Base-by-base conservation (phyloP, 2,329 filamentous ascomycete species). In the Elsinoe fawcettii region DNA sequence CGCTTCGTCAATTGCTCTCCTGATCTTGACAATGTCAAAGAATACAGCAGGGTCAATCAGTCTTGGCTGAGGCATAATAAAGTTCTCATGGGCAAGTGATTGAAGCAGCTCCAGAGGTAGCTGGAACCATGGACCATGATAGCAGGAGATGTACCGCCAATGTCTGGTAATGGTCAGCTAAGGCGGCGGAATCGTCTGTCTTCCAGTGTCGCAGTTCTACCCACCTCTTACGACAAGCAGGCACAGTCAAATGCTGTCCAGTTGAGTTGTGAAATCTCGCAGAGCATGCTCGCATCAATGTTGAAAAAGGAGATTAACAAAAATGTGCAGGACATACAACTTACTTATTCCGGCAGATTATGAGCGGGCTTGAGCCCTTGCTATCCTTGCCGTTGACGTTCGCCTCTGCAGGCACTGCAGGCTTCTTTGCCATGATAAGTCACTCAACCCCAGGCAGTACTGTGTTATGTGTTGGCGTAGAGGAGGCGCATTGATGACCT, bases 141-240 rank as follows among this genome's bases (percentile, higher is more conserved):
- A 93, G 25, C 85, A 87, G 20, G 87, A 90, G 59, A 93, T 90
- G 70, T 90, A 89, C 62, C 84, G 81, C 88, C 88, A 92, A 73
- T 92, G 87, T 70, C 88, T 92, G 57, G 64, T 20, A n/a, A 39
- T 16, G 3, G 32, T 46, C 41, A 46, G 41, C 14, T 23, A 5
- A n/a, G 25, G 2, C 1, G 3, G 2, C 18, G 2, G 2, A 14
- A 20, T 46, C 16, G 3, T 46, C 22, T 25, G 23, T 23, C 14
- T n/a, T 30, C 27, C 27, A 30, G 9, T 5, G 5, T 30, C 9
- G 27, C 5, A 30, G 5, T 5, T 30, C 5, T 9, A 9, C 27
- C 27, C 27, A 30, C 27, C 27, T 30, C 27, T 30, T 30, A 5
- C 27, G 5, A 30, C 27, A 5, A 30, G 27, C 27, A 30, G 27